These are phyloP conservation scores for Alternaria panax DNA, from an alignment of 2,329 filamentous ascomycete genomes.

Conservation along the genomic window DNA sequence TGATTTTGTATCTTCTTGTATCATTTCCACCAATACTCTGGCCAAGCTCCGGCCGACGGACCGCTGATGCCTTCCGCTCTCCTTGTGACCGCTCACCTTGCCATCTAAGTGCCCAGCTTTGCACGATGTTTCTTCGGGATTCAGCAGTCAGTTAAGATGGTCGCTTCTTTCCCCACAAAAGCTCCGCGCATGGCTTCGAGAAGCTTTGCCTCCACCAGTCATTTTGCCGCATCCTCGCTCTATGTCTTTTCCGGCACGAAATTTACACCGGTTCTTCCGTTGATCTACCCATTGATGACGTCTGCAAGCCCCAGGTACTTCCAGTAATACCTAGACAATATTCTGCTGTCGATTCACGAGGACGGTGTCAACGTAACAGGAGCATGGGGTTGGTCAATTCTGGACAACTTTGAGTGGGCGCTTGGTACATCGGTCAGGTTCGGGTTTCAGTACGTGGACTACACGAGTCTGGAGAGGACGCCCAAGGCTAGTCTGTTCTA, in stretches of 20 bases:
- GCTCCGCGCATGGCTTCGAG: constrained; percentile 25
- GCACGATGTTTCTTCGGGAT: constrained; percentile 2
- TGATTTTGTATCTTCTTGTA: not conserved
- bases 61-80: constrained; percentile 3
- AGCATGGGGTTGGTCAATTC: constrained; percentile 53
- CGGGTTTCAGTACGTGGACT: constrained; percentile 55
- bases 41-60: constrained; percentile 9
- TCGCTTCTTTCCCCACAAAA: constrained; percentile 25
- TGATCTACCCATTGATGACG: constrained; percentile 27
- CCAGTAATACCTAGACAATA: constrained; percentile 53
- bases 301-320: constrained; percentile 33
- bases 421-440: constrained; percentile 49
- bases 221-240: not conserved
- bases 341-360: constrained; percentile 47
- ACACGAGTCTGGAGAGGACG: constrained; percentile 50
- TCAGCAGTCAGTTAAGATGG: not conserved
- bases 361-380: constrained; percentile 54
- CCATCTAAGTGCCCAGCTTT: not conserved
- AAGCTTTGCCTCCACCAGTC: constrained; percentile 41
- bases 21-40: not conserved
- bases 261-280: constrained; percentile 29
- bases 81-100: not conserved
- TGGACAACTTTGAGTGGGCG: constrained; percentile 55
- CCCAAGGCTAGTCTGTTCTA: constrained; percentile 55
- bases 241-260: constrained; percentile 35